Conservation (phyloP, 371 early-diverging fungal species). For the Mucor lusitanicus region DNA sequence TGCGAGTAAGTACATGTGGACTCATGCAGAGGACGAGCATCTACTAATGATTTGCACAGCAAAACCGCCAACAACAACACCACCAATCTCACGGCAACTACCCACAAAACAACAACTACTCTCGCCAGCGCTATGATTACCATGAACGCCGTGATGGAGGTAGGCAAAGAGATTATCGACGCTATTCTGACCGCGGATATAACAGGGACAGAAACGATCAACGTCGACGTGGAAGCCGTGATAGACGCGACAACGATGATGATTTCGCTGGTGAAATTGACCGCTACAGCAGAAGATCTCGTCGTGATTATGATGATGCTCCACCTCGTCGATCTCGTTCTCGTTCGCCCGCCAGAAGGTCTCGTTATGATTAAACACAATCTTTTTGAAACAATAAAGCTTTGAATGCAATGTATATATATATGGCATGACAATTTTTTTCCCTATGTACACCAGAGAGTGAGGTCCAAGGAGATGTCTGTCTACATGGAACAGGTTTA, state of each 20-base stretch:
- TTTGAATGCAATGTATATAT: background rate
- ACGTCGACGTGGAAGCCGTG: slow-evolving; percentile 29
- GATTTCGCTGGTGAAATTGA: slow-evolving; percentile 41
- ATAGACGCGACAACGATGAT: slow-evolving; percentile 29
- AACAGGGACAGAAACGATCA: slow-evolving; percentile 30
- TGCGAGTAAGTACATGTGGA: slow-evolving; percentile 51
- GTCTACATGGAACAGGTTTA: background rate
- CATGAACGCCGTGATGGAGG: slow-evolving; percentile 55
- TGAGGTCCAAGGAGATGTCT: background rate
- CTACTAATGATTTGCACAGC: background rate
- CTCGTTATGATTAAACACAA: slow-evolving; percentile 24
- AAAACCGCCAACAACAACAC: slow-evolving; percentile 18
- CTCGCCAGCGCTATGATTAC: slow-evolving; percentile 53
- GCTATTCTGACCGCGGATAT: slow-evolving; percentile 51
- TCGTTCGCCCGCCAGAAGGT: slow-evolving; percentile 24
- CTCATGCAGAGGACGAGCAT: no score
- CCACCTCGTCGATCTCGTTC: slow-evolving; percentile 35
- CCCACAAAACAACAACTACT: slow-evolving; percentile 25
- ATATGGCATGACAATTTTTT: slow-evolving; percentile 1
- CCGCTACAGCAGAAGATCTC: slow-evolving; percentile 37
- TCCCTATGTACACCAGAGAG: background rate
- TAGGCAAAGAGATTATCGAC: slow-evolving; percentile 57
- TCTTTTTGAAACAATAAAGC: background rate
- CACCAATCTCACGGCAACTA: background rate
- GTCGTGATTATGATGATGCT: slow-evolving; percentile 33